Evolutionary conservation across 306 rosid species (phyloP), one percentile per base, ranked within the genome.

Genomic region (Mimosa bimucronata): DNA sequence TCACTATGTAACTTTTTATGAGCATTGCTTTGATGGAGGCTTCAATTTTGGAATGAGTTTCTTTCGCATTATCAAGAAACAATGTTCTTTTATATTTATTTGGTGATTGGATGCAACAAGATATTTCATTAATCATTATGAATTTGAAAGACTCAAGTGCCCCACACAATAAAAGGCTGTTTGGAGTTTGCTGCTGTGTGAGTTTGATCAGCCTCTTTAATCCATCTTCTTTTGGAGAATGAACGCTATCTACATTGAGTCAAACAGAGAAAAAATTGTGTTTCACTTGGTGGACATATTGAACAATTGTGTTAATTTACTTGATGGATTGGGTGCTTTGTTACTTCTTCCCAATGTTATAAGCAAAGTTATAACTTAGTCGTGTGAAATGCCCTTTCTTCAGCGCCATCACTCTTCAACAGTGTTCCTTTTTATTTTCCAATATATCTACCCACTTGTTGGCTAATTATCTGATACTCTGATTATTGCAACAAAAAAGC

Each of bases 331-430:
- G 60, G 26, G 44, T 28, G 53, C 74, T 76, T 75, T 72, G 42
- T 50, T 61, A 64, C 13, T 21, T 82, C 61, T 76, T 75, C 28
- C 55, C 60, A 41, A 13, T 42, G 13, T 58, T 79, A 12, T 46
- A 40, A 62, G 73, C 13, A 31, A 26, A 67, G 81, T 62, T 75
- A 55, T 78, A 50, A 81, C 77, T 66, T 29, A 38, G 66, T 44
- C 58, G 67, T 45, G 52, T 75, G 64, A 68, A 42, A 37, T 79
- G 67, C 25, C 23, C 52, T 71, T 28, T 64, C 42, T 55, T 79
- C 72, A 34, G 71, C 57, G 18, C 60, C 74, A 44, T 70, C 58
- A 75, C 77, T 78, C 68, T 85, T 64, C 64, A 70, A 41, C 25
- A 48, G 75, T 52, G 53, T 68, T 68, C 41, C 55, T 69, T 11